Evolutionary conservation across 148 eudicot genomes (phyloP).

Genomic region (Persicaria tinctoria): DNA sequence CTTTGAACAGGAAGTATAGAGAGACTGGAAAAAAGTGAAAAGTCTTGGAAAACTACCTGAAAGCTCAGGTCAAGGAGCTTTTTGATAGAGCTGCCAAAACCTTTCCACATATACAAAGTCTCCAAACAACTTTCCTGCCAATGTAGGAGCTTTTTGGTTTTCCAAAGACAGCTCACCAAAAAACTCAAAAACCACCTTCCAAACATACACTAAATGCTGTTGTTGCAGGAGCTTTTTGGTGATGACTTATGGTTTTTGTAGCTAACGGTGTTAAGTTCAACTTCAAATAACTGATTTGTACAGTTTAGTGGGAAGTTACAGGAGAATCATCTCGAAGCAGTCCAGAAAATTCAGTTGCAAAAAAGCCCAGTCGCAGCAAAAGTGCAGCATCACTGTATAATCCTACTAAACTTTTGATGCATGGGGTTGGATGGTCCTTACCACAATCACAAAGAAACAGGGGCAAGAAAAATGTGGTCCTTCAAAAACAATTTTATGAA

Average conservation of each 20-base stretch:
- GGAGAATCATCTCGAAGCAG: conserved; percentile 57
- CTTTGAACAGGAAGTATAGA: no score
- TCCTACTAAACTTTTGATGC: conserved; percentile 64
- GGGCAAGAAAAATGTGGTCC: conserved; percentile 35
- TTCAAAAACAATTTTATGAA: conserved; percentile 38
- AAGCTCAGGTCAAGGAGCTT: no score
- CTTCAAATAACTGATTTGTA: conserved; percentile 22
- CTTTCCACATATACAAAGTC: no score
- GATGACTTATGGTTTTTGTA: background rate
- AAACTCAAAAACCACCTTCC: no score
- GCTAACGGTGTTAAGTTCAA: conserved; percentile 3
- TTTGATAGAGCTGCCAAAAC: no score
- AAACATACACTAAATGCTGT: background rate
- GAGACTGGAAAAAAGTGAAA: no score
- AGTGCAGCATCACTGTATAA: conserved; percentile 41
- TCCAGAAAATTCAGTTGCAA: conserved; percentile 31
- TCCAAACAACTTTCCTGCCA: no score
- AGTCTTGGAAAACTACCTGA: no score
- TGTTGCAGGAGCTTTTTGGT: background rate
- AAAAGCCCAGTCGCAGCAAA: conserved; percentile 30
- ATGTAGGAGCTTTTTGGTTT: no score
- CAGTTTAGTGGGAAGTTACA: conserved; percentile 72
- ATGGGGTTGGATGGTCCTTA: conserved; percentile 91
- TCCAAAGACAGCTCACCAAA: no score
- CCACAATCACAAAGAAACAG: conserved; percentile 73